Conservation (phyloP, 2,329 filamentous ascomycete genomes). For the Beauveria brongniartii region DNA sequence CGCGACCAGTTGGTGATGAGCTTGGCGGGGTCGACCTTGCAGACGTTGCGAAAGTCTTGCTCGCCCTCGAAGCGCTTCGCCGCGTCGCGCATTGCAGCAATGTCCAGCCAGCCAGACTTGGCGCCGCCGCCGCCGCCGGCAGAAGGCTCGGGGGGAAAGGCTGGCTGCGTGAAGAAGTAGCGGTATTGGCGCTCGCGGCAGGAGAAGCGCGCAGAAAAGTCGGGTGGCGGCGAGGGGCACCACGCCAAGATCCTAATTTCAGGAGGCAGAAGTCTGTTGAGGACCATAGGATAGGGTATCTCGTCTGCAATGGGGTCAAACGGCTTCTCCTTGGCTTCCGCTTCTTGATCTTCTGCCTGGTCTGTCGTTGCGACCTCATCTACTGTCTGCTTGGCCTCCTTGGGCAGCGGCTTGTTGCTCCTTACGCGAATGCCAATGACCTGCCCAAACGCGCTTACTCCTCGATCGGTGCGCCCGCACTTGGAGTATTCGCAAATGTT, state of each 20-base stretch:
- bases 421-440: slow-evolving; percentile 78
- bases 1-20: slow-evolving; percentile 79
- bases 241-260: slow-evolving; percentile 90
- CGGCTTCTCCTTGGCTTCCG: slow-evolving; percentile 17
- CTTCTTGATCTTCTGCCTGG: slow-evolving; percentile 17
- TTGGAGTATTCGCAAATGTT: slow-evolving; percentile 86
- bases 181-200: slow-evolving; percentile 87
- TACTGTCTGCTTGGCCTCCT: slow-evolving; percentile 12
- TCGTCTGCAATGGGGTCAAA: slow-evolving; percentile 72
- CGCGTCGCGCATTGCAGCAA: slow-evolving; percentile 75
- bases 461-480: slow-evolving; percentile 85
- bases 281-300: slow-evolving; percentile 69
- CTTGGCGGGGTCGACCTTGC: slow-evolving; percentile 85
- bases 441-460: slow-evolving; percentile 95
- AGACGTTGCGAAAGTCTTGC: slow-evolving; percentile 96
- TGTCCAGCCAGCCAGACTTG: slow-evolving; percentile 72
- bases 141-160: slow-evolving; percentile 56
- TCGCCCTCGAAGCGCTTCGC: slow-evolving; percentile 72
- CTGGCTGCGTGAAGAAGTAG: slow-evolving; percentile 97
- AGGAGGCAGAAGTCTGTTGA: slow-evolving; percentile 81
- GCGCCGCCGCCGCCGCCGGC: slow-evolving; percentile 16
- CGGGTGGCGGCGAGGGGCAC: slow-evolving; percentile 72
- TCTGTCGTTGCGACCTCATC: background rate
- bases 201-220: slow-evolving; percentile 86
- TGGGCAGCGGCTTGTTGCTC: slow-evolving; percentile 60